Evolutionary conservation across 2,329 filamentous ascomycete genomes (phyloP), one percentile per base, ranked within the genome.

Genomic region (Pseudofabraea citricarpa): DNA sequence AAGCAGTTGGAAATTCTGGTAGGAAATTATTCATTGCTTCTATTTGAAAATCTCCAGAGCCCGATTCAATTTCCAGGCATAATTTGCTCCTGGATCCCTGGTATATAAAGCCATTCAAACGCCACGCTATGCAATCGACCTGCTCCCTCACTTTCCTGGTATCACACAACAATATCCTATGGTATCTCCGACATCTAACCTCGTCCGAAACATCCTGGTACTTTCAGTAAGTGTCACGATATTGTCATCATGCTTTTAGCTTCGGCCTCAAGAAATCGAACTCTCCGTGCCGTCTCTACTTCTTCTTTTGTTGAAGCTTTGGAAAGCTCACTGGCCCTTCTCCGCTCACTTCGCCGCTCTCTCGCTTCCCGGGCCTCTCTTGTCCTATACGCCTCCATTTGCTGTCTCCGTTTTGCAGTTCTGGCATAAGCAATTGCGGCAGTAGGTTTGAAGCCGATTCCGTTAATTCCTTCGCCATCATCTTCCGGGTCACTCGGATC

Each of bases 401-500:
- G 81, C 59, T 79, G 73, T 44, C 70, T 70, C 31, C 80, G 69
- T 56, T 75, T 79, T 61, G 76, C 68, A 2, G 72, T 66, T 15
- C 80, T 71, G 4, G 74, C 72, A 44, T 78, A 72, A 6, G 79
- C 79, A 35, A 82, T 68, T 16, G 77, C 78, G 5, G 79, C 70
- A 0, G 79, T 83, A 2, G 81, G 80, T 53, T 73, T 78, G 64
- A 84, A 85, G 1, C 81, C 81, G 47, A 85, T 78, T 5, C 81
- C 81, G 57, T 85, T 83, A 55, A 85, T 78, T 18, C 81, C 81
- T 3, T 74, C 77, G 40, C 81, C 81, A 55, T 85, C 81, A 54
- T 85, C 81, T 49, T 85, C 80, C 49, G 75, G 71, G 56, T 84
- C 81, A 31, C 79, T 68, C 1, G 79, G 76, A 52, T 83, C 75